Percentiles rank a stretch among this genome's conserved stretches.
These are phyloP conservation scores for Fraxinus pennsylvanica DNA, from an alignment of 257 asterid species.

Conservation along the genomic window DNA sequence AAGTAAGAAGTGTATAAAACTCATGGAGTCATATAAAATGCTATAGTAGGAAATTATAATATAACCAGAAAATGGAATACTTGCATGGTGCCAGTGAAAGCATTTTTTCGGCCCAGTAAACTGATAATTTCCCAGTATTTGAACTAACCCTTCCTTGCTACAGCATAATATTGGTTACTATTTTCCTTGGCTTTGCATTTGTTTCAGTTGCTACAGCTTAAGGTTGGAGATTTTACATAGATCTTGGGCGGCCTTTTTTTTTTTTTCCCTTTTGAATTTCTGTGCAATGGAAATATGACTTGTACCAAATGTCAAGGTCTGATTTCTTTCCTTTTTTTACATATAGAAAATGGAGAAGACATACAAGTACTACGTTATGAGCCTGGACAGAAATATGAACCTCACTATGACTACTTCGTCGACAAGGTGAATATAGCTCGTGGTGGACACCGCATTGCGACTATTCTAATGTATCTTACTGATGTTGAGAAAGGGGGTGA, in stretches of 20 bases:
- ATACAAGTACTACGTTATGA: conserved; percentile 86
- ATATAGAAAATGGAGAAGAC: conserved; percentile 91
- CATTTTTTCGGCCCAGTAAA: conserved; percentile 1
- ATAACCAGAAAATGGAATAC: background rate
- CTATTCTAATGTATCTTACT: conserved; percentile 88
- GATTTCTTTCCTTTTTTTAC: conserved; percentile 6
- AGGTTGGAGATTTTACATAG: background rate
- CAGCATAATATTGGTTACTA: conserved; percentile 3
- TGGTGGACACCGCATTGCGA: conserved; percentile 94
- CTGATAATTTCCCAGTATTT: background rate
- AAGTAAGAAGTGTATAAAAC: background rate
- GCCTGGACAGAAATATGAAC: conserved; percentile 91
- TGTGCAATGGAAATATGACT: background rate
- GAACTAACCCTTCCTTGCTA: background rate
- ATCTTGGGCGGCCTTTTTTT: background rate
- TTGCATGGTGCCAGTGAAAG: background rate
- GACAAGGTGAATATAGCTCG: conserved; percentile 82
- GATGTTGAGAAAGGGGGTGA: conserved; percentile 96
- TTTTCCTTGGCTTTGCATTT: conserved; percentile 2
- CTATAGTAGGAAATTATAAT: background rate
- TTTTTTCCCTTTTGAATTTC: background rate
- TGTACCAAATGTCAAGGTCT: background rate
- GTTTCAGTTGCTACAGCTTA: background rate
- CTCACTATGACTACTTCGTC: conserved; percentile 78
- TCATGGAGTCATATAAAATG: conserved; percentile 2